These are phyloP conservation scores for Spiromastix sp. DNA, from an alignment of 2,329 filamentous ascomycete genomes.

Conservation along the genomic window DNA sequence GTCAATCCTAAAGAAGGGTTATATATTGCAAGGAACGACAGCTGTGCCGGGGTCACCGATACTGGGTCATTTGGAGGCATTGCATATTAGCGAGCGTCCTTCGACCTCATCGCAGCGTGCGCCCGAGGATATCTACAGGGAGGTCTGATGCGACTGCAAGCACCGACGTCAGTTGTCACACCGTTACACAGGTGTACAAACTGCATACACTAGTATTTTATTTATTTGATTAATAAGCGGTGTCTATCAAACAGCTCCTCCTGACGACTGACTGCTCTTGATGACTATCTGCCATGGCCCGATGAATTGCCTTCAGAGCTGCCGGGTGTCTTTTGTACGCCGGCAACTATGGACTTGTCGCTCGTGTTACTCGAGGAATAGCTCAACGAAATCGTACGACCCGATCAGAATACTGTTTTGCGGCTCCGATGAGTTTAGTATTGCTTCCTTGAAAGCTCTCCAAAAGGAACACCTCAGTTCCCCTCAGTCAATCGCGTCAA, in stretches of 20 bases:
- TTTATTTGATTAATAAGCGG: too few species aligned
- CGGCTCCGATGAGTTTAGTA: conserved; percentile 86
- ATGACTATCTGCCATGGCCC: too few species aligned
- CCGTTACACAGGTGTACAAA: too few species aligned
- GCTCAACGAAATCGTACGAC: conserved; percentile 26
- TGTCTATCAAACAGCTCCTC: too few species aligned
- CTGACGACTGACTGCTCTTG: too few species aligned
- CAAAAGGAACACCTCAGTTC: conserved; percentile 46
- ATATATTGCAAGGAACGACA: conserved; percentile 90
- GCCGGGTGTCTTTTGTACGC: too few species aligned
- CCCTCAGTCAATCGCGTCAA: conserved; percentile 53
- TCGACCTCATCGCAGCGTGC: conserved; percentile 1
- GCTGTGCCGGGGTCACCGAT: conserved; percentile 61
- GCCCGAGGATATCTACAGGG: not conserved
- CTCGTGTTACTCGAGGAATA: too few species aligned
- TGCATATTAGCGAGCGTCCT: conserved; percentile 11
- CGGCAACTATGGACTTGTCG: too few species aligned
- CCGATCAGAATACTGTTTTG: conserved; percentile 85
- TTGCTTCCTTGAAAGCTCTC: conserved; percentile 61
- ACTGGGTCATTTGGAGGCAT: conserved; percentile 29
- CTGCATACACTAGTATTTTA: too few species aligned
- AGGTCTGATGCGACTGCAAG: too few species aligned
- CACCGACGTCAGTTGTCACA: too few species aligned
- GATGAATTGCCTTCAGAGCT: too few species aligned
- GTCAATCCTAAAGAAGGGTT: conserved; percentile 69